A percentile compares a stretch with the other conserved stretches of the same genome.
Conservation (phyloP, 768 basidiomycete species). For the Podaxis sp. region DNA sequence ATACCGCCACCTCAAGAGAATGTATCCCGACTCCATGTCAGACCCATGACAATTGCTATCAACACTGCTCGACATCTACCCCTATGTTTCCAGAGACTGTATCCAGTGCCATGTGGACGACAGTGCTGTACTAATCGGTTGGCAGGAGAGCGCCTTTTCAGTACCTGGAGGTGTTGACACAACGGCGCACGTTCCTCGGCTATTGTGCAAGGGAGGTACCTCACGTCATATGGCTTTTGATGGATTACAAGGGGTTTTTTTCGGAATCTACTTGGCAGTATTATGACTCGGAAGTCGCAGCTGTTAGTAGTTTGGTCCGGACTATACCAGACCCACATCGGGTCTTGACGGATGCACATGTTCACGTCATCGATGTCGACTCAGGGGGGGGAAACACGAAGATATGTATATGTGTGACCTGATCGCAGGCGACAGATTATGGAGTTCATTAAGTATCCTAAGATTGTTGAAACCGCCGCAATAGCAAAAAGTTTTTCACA, state of each 20-base stretch:
- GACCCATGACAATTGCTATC: slow-evolving; percentile 22
- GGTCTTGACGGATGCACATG: neutral
- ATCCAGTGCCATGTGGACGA: neutral
- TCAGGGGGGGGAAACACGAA: neutral
- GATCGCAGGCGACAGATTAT: neutral
- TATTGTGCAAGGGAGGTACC: neutral
- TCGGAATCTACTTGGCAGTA: neutral
- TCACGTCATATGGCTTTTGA: slow-evolving; percentile 8
- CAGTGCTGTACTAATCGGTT: neutral
- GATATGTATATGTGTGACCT: neutral
- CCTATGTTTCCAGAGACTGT: neutral
- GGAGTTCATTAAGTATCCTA: neutral
- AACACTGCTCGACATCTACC: neutral
- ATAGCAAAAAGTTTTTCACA: neutral
- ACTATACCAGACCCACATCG: neutral
- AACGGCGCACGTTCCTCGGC: slow-evolving; percentile 16
- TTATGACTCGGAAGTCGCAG: neutral
- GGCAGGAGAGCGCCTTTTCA: neutral
- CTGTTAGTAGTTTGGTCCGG: neutral
- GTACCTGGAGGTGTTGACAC: neutral
- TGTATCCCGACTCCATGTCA: slow-evolving; percentile 49
- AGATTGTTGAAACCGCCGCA: neutral
- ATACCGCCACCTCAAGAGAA: slow-evolving; percentile 75
- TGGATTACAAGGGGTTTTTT: neutral
- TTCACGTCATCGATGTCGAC: neutral